Base-by-base conservation (phyloP, 202 grass and related monocot species). In the Zizania palustris region DNA sequence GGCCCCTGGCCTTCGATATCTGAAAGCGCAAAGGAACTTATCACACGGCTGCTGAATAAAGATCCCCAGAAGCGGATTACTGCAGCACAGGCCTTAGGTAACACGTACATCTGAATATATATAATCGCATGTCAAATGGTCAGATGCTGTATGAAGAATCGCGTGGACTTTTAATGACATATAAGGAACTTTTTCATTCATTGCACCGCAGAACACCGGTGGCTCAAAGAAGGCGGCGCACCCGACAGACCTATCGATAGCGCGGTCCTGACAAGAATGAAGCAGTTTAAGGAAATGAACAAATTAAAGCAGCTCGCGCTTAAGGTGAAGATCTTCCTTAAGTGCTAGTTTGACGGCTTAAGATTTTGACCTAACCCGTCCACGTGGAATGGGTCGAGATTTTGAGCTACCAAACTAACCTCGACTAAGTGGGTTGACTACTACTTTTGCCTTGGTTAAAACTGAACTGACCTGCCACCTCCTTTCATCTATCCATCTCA, bases 261-360 rank as follows among this genome's bases (percentile, higher is more conserved):
- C 7, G 95, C 95, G n/a, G 91, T 94, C 20, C 77, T 98, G 45
- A 63, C 44, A 69, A 88, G 95, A 84, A 94, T 98, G 91, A 98
- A 85, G 76, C 91, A 92, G 69, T 98, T 98, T 83, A 88, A 84
- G 57, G 95, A 86, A 67, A 97, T 93, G 85, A 97, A 94, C 89
- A 97, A 94, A 65, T 77, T 94, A 50, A 97, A 94, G 83, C 93
- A 90, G 74, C 71, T 98, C 35, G 89, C 91, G 13, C 80, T 98
- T 89, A 89, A 94, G 57, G 45, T 97, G 57, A 59, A 28, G 2
- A 55, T 55, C 54, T 18, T 72, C 68, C 71, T 73, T 37, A n/a
- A n/a, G n/a, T n/a, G n/a, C n/a, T n/a, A 67, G 73, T 18, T 44
- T 3, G 48, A 45, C 45, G 39, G 51, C 28, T 2, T 28, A 28